Conservation (phyloP, 1,284 basidiomycete genomes). For the Rhizopogon hawkerae region DNA sequence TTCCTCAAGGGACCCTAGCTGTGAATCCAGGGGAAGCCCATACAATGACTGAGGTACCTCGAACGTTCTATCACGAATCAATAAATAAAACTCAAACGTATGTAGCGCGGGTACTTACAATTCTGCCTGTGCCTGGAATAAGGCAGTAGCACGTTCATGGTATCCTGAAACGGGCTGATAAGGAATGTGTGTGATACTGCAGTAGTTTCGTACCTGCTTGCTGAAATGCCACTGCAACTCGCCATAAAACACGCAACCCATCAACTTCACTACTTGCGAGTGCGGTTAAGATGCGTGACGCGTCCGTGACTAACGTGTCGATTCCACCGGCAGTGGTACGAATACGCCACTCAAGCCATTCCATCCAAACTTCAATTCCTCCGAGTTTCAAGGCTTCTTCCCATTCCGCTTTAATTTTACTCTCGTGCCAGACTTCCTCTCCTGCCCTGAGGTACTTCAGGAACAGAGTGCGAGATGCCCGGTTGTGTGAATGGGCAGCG, state of each 20-base stretch:
- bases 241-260: constrained; percentile 62
- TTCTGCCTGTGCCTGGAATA: constrained; percentile 73
- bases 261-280: constrained; percentile 44
- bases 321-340: constrained; percentile 37
- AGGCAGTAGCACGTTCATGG: constrained; percentile 56
- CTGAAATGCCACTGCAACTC: constrained; percentile 57
- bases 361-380: constrained; percentile 52
- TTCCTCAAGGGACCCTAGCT: constrained; percentile 53
- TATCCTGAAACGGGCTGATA: constrained; percentile 34
- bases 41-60: constrained; percentile 38
- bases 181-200: constrained; percentile 3
- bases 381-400: constrained; percentile 51
- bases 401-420: constrained; percentile 59
- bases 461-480: constrained; percentile 40
- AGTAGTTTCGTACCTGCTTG: constrained; percentile 57
- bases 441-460: constrained; percentile 63
- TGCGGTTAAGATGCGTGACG: constrained; percentile 33
- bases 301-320: constrained; percentile 45
- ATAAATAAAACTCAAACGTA: constrained; percentile 3
- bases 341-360: constrained; percentile 71
- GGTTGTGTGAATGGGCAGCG: constrained; percentile 44
- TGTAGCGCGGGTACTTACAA: constrained; percentile 39
- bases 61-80: constrained; percentile 39
- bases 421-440: constrained; percentile 58
- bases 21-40: constrained; percentile 34